Evolutionary conservation across 2,329 filamentous ascomycete genomes (phyloP), one percentile per base, ranked within the genome.

Genomic region (Trichoderma harzianum): DNA sequence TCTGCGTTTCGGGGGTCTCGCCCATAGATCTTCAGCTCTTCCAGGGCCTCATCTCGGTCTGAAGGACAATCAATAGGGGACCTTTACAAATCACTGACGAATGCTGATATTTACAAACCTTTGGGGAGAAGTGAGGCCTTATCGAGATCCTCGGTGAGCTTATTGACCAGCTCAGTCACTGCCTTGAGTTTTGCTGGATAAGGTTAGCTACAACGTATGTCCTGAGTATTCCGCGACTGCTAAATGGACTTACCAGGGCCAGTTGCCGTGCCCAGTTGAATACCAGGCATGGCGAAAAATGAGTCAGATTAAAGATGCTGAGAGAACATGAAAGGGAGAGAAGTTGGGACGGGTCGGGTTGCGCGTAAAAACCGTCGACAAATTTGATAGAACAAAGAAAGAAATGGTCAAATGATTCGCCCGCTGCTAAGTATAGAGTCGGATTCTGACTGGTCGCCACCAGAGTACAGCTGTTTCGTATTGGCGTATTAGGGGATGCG

Each of bases 1-100:
- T 92, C 92, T 32, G 94, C 90, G 81, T 93, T 86, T 34, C 83
- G 84, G 8, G 91, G 89, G 76, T 92, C 90, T 73, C 94, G 90
- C 7, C 94, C 81, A 75, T 76, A 79, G 58, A 77, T 77, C 81
- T 97, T 97, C 63, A 98, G 85, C 76, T 94, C 83, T 75, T 91
- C 89, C 5, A 92, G 80, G 14, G 85, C 84, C 11, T 85, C 82
- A 76, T 89, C 87, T 73, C 90, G 87, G 78, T 93, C 92, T 94
- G 74, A 18, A 47, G 6, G 24, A 57, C 24, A 57, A 21, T 62
- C 26, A 55, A 30, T 32, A 28, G 1, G 32, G 2, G 16, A 30
- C 36, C 18, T 18, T 16, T 14, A 7, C 30, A 16, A 16, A 21
- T 7, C 18, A 43, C 75, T 65, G 61, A 63, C 55, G 55, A 36